Evolutionary conservation across 805 yeast genomes (phyloP), one percentile per base, ranked within the genome.

Genomic region (Metschnikowia cubensis): DNA sequence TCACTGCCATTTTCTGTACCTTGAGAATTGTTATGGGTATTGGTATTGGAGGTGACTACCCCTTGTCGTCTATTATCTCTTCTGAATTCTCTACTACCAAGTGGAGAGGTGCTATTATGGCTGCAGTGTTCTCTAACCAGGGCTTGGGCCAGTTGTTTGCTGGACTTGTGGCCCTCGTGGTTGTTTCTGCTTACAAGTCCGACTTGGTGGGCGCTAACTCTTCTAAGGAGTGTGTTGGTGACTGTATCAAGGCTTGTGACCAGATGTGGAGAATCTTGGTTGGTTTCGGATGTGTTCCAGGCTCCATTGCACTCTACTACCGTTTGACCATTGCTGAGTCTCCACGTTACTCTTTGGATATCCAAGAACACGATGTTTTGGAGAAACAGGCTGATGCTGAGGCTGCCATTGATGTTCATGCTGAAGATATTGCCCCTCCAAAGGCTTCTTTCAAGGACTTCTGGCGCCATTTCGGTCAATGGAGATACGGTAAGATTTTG

Each of bases 61-160:
- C 97, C 59, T 78, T 90, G 63, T 88, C 96, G 15, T 88, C 96
- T n/a, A 85, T 89, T 68, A 89, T 89, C 58, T 85, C 96, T 8
- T 85, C 96, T 51, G 97, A 89, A 76, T 89, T 89, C 64, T 80
- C 96, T 25, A 88, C 96, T 52, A 89, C 96, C 58, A 89, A 87
- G 71, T 89, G 96, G 96, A 87, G 97, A 83, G 97, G 97, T 80
- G 96, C 96, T 57, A 89, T 89, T 61, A 89, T 89, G 96, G 90
- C 88, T 65, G 96, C 96, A 29, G 96, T 89, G 50, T 91, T 91
- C 70, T 92, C 97, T 50, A 90, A 90, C 77, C 97, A 91, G 75
- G 97, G 97, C 71, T 82, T 94, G 84, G 97, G 97, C 70, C 97
- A 91, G 76, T 80, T 90, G 53, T 64, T 83, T 17, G 96, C 89